These are phyloP conservation scores for Picochlorum sp. DNA, from an alignment of 139 green algal genomes.

Conservation along the genomic window DNA sequence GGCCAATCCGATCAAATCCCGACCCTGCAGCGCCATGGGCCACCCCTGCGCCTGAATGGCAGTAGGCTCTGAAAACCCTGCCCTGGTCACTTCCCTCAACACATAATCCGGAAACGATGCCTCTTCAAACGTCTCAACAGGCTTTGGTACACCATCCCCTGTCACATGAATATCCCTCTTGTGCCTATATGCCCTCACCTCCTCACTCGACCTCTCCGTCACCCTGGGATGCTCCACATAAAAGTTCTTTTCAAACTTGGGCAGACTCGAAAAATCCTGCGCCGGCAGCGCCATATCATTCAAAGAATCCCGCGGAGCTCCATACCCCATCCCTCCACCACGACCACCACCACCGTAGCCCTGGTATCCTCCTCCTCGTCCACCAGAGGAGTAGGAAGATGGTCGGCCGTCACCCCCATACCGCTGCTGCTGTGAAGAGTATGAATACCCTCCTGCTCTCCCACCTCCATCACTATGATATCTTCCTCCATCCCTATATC, in stretches of 20 bases:
- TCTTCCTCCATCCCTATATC: no score
- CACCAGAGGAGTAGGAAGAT: background rate
- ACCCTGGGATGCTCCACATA: slow-evolving; percentile 83
- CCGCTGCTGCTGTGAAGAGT: background rate
- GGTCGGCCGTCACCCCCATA: background rate
- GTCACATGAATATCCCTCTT: slow-evolving; percentile 52
- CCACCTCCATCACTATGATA: no score
- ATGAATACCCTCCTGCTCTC: background rate
- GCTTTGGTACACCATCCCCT: slow-evolving; percentile 55
- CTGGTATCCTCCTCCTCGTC: slow-evolving; percentile 2
- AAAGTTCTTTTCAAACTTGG: slow-evolving; percentile 89
- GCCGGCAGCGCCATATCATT: slow-evolving; percentile 55
- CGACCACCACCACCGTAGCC: background rate
- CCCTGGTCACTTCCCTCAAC: slow-evolving; percentile 64
- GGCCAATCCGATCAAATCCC: slow-evolving; percentile 77
- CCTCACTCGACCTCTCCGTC: slow-evolving; percentile 41
- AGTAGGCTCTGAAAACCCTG: slow-evolving; percentile 73
- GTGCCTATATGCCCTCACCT: slow-evolving; percentile 65
- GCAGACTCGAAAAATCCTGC: slow-evolving; percentile 72
- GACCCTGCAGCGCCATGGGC: slow-evolving; percentile 79
- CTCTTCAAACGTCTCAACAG: slow-evolving; percentile 64
- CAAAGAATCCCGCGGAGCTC: slow-evolving; percentile 44
- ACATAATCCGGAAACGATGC: slow-evolving; percentile 83
- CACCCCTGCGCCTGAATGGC: slow-evolving; percentile 84
- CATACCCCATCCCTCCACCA: slow-evolving; percentile 24